These are phyloP conservation scores for Aspergillus awamori DNA, from an alignment of 2,329 filamentous ascomycete genomes.

Conservation along the genomic window DNA sequence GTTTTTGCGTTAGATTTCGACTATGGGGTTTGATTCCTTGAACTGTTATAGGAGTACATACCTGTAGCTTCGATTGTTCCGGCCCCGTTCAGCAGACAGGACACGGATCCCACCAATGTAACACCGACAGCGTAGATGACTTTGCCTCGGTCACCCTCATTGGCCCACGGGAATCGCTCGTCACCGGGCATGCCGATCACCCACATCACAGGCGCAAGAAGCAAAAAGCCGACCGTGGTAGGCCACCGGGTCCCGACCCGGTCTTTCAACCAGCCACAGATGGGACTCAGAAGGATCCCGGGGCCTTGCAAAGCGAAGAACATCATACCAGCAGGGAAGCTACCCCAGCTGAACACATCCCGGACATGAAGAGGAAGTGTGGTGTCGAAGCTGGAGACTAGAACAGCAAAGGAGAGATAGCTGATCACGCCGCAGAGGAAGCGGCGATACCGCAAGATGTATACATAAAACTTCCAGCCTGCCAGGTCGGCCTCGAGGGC, in stretches of 20 bases:
- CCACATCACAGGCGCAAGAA: conserved; percentile 30
- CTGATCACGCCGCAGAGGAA: conserved; percentile 48
- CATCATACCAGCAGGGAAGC: conserved; percentile 57
- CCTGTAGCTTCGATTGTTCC: conserved; percentile 34
- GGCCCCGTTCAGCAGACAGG: conserved; percentile 31
- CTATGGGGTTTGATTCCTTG: too few species aligned
- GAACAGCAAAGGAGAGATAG: conserved; percentile 50
- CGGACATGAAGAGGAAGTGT: conserved; percentile 60
- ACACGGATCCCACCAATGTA: conserved; percentile 25
- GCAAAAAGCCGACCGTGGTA: conserved; percentile 28
- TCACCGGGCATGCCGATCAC: conserved; percentile 33
- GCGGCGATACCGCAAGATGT: conserved; percentile 46
- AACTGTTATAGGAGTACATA: conserved; percentile 19
- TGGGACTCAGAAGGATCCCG: conserved; percentile 58
- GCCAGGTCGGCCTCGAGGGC: neutral
- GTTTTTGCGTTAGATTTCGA: neutral
- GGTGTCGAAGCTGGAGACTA: conserved; percentile 59
- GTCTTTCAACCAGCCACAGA: conserved; percentile 54
- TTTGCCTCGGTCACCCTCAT: conserved; percentile 19
- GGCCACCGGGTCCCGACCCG: conserved; percentile 29
- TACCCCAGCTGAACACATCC: conserved; percentile 56
- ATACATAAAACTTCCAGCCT: conserved; percentile 34
- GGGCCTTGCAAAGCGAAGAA: conserved; percentile 64
- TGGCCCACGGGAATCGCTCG: conserved; percentile 30
- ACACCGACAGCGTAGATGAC: conserved; percentile 28